Conservation (phyloP, 192 early-diverging fungal species). For the Coemansia sp. region DNA sequence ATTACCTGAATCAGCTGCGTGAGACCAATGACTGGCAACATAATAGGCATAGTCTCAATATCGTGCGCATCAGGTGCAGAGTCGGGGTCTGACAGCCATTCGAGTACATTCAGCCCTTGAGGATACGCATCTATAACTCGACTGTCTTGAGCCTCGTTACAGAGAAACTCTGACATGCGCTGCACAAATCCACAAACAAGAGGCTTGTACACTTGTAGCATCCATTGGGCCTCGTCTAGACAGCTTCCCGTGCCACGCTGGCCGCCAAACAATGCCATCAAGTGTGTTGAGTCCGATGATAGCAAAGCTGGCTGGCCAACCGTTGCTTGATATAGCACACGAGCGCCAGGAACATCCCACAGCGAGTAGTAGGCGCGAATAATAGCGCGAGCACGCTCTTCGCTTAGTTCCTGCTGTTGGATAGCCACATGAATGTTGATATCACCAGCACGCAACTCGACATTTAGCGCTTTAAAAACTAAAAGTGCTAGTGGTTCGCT, state of each 20-base stretch:
- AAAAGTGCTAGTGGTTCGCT: neutral
- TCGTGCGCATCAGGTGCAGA: slow-evolving; percentile 69
- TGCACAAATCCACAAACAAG: slow-evolving; percentile 69
- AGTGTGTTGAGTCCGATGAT: slow-evolving; percentile 49
- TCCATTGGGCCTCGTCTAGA: slow-evolving; percentile 75
- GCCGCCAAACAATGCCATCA: slow-evolving; percentile 90
- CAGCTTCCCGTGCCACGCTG: slow-evolving; percentile 83
- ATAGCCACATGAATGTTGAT: slow-evolving; percentile 17
- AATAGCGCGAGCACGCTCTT: slow-evolving; percentile 7
- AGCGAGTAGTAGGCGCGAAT: slow-evolving; percentile 24
- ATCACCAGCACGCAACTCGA: neutral
- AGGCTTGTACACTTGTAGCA: slow-evolving; percentile 73
- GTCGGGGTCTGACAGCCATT: slow-evolving; percentile 75
- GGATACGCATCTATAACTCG: slow-evolving; percentile 58
- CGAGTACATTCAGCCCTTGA: slow-evolving; percentile 74
- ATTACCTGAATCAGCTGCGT: slow-evolving; percentile 83
- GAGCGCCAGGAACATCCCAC: slow-evolving; percentile 7
- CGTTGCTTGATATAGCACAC: neutral
- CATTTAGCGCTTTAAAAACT: slow-evolving; percentile 1
- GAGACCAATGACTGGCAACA: slow-evolving; percentile 81
- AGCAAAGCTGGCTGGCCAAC: slow-evolving; percentile 15
- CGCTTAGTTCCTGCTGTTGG: slow-evolving; percentile 10
- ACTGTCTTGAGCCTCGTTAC: slow-evolving; percentile 56
- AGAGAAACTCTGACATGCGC: slow-evolving; percentile 68
- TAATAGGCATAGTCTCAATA: slow-evolving; percentile 69